A percentile compares a stretch with the other conserved stretches of the same genome.
Conservation (phyloP, 345 rosid species). For the Gossypium sturtianum region DNA sequence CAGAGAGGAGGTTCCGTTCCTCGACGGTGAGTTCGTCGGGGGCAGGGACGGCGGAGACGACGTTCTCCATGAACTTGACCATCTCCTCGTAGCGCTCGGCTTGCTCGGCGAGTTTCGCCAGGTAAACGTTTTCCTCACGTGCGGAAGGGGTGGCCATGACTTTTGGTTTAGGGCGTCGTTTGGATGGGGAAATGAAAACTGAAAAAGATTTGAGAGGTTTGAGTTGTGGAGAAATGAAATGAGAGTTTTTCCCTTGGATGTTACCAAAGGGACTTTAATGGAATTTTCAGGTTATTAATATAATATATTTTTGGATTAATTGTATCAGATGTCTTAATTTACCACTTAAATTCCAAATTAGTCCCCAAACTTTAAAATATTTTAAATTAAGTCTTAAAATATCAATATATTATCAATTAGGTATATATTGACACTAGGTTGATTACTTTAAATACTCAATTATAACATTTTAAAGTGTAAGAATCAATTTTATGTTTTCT, state of each 20-base stretch:
- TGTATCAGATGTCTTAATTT: no score
- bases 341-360: no score
- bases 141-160: slow-evolving; percentile 17
- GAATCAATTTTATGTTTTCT: no score
- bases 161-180: neutral
- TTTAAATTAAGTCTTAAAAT: no score
- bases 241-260: neutral
- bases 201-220: neutral
- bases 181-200: neutral
- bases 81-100: slow-evolving; percentile 71
- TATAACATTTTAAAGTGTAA: no score
- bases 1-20: slow-evolving; percentile 62
- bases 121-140: slow-evolving; percentile 33
- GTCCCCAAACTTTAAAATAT: no score
- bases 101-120: slow-evolving; percentile 62
- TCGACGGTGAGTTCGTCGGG: slow-evolving; percentile 44
- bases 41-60: slow-evolving; percentile 29
- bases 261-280: neutral
- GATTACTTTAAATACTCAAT: no score
- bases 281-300: no score
- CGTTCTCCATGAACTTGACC: slow-evolving; percentile 66
- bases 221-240: neutral
- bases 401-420: no score
- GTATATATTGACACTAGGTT: no score
- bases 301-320: no score